phyloP scores from a whole-genome alignment of 306 rosid species.

The Myrica gale region DNA sequence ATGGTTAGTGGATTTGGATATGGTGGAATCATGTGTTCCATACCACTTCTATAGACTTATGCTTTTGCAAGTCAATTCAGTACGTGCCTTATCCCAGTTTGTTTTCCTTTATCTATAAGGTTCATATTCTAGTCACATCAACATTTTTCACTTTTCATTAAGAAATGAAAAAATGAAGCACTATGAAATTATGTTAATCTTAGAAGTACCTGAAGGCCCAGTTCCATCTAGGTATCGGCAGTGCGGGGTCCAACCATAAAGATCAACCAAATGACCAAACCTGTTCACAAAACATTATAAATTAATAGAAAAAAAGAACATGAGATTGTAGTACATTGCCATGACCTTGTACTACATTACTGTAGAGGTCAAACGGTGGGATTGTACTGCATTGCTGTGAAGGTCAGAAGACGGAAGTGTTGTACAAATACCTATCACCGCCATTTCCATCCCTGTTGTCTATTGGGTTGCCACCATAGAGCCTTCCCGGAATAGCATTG shows the following conservation, averaged over 20 bases:
- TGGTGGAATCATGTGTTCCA: conserved; percentile 8
- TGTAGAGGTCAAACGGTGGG: neutral
- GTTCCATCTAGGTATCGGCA: conserved; percentile 83
- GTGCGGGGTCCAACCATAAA: conserved; percentile 94
- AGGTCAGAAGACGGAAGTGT: conserved; percentile 7
- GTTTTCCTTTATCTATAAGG: neutral
- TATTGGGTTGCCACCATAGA: conserved; percentile 77
- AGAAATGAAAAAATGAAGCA: neutral
- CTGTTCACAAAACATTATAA: conserved; percentile 37
- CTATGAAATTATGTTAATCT: neutral
- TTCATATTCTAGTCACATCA: conserved; percentile 10
- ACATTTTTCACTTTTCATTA: conserved; percentile 5
- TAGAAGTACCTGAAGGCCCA: conserved; percentile 63
- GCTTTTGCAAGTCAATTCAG: conserved; percentile 1
- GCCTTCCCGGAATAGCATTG: conserved; percentile 88
- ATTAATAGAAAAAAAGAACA: conserved; percentile 12
- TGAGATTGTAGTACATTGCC: neutral
- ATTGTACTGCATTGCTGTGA: conserved; percentile 1
- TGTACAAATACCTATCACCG: conserved; percentile 63
- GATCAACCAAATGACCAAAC: conserved; percentile 88
- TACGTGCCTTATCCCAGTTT: conserved; percentile 9
- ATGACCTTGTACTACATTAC: neutral
- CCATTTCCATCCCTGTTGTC: conserved; percentile 74
- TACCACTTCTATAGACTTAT: neutral
- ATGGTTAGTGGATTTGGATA: neutral